phyloP scores from a whole-genome alignment of 2,329 filamentous ascomycete species.

The Escovopsis sp. region DNA sequence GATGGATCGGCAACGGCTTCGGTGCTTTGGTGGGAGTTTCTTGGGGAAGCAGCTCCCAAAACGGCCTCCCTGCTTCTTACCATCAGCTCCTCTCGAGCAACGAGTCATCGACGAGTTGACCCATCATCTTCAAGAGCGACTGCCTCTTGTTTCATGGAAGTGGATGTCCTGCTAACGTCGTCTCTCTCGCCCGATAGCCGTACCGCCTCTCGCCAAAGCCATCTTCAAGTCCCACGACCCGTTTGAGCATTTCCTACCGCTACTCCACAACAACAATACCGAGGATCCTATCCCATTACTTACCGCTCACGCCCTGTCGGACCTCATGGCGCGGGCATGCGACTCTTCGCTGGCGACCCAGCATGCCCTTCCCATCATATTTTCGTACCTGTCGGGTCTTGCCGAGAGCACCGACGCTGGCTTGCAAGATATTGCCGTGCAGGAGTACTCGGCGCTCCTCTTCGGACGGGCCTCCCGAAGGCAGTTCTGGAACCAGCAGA shows the following conservation, averaged over 20 bases:
- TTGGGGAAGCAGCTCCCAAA: neutral
- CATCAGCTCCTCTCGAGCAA: too few relatives aligned
- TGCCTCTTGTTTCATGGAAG: neutral
- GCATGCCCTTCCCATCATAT: constrained; percentile 66
- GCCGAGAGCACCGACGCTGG: constrained; percentile 77
- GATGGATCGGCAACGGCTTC: too few relatives aligned
- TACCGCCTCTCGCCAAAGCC: constrained; percentile 62
- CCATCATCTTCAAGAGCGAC: neutral
- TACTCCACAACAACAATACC: constrained; percentile 63
- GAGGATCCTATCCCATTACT: constrained; percentile 79
- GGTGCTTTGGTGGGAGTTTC: neutral
- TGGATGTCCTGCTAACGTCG: neutral
- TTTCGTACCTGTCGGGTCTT: constrained; percentile 72
- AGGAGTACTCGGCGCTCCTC: constrained; percentile 75
- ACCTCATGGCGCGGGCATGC: constrained; percentile 55
- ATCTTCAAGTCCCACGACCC: constrained; percentile 64
- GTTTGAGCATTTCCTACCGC: constrained; percentile 70
- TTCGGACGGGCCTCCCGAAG: constrained; percentile 59
- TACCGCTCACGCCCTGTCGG: constrained; percentile 73
- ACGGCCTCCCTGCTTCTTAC: neutral
- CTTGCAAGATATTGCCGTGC: constrained; percentile 88
- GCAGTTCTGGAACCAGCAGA: constrained; percentile 82
- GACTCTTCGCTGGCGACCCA: constrained; percentile 52
- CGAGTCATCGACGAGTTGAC: too few relatives aligned
- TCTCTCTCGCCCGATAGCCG: constrained; percentile 38